Evolutionary conservation across 2,329 filamentous ascomycete genomes (phyloP).

Genomic region (Ceratocystis papillata): DNA sequence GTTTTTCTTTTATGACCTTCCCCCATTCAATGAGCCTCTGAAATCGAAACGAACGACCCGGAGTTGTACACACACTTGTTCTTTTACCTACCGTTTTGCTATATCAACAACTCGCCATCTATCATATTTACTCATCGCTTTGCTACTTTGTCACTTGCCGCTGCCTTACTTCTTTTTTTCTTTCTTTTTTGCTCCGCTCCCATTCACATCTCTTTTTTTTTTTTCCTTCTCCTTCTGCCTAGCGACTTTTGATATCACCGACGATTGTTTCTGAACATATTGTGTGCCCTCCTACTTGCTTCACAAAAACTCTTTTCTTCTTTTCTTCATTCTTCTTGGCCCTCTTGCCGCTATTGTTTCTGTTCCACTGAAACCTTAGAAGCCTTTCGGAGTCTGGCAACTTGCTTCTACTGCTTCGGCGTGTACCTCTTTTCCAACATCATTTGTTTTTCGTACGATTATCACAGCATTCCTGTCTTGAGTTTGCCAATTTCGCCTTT

Average conservation of each 20-base stretch:
- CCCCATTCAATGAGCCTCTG: constrained; percentile 35
- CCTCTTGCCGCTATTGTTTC: constrained; percentile 15
- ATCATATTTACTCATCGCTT: neutral
- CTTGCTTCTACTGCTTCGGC: constrained; percentile 14
- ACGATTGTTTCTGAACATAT: constrained; percentile 24
- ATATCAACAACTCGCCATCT: neutral
- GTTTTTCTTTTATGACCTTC: constrained; percentile 22
- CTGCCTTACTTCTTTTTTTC: constrained; percentile 23
- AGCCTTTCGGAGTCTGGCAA: constrained; percentile 14
- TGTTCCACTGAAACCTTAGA: constrained; percentile 7
- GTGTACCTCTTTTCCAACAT: constrained; percentile 9
- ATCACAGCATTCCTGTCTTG: constrained; percentile 20
- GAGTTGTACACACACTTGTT: constrained; percentile 27
- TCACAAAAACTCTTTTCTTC: constrained; percentile 26
- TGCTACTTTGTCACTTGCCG: constrained; percentile 3
- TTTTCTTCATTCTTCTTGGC: constrained; percentile 28
- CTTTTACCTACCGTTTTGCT: constrained; percentile 13
- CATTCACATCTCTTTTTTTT: constrained; percentile 23
- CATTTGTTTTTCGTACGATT: constrained; percentile 23
- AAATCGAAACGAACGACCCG: constrained; percentile 30
- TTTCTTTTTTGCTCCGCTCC: constrained; percentile 24
- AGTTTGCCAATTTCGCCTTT: constrained; percentile 10
- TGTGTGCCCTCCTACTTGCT: constrained; percentile 26
- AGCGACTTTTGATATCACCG: constrained; percentile 19
- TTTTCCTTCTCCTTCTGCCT: neutral